Evolutionary conservation across 345 rosid genomes (phyloP), one percentile per base, ranked within the genome.

Genomic region (Atalantia buxifolia): DNA sequence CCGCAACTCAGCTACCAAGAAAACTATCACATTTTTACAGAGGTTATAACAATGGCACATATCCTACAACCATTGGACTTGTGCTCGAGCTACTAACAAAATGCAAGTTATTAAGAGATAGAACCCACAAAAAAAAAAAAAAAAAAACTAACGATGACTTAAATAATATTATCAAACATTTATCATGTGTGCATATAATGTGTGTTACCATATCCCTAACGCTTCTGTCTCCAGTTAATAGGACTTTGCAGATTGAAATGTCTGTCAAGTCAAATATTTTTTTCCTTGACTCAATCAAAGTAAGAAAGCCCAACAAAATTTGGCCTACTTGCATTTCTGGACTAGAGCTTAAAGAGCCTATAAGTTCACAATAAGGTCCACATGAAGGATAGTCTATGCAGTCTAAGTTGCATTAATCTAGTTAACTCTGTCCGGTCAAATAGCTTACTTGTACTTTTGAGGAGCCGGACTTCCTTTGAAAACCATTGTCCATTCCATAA

Each of bases 401-500:
- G 53, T 53, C 24, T 40, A 75, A 45, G 33, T 24, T 45, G n/a
- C 4, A 19, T 64, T 31, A 66, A 42, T 6, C 31, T 57, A 57
- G 40, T 28, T 62, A 74, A 74, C 19, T 36, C 62, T 45, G 12
- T 28, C 38, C n/a, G 25, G 21, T 22, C 36, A 77, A n/a, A 45
- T 5, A 61, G 40, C 82, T 83, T 82, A 94, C 99, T 80, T 93
- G 93, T 69, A 72, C 85, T 88, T 94, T 93, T 22, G 94, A 87
- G 68, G 92, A 83, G 88, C 74, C 76, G 62, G 91, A 80, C 81
- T 92, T 94, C 88, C 88, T 97, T 40, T 85, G 78, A 76, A 84
- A 92, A 36, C 91, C 92, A 62, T 85, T 85, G 71, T 91, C 97
- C 97, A 93, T 92, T 81, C 98, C 98, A 77, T 81, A 97, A 0